Base-by-base conservation (phyloP, 2,329 filamentous ascomycete species). In the Chrysoporthe austroafricana region DNA sequence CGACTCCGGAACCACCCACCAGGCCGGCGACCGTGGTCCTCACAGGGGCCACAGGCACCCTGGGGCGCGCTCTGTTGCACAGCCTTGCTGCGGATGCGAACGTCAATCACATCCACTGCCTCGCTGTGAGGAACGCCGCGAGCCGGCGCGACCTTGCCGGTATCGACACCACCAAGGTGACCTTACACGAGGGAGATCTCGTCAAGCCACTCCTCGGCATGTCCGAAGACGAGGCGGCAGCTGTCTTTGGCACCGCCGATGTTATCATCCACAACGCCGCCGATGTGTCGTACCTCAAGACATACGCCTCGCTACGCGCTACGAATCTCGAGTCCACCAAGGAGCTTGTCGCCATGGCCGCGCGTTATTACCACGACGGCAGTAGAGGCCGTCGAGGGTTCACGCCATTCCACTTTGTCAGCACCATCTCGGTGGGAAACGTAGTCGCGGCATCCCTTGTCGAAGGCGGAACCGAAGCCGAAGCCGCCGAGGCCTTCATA, bases 201-300 rank as follows among this genome's bases (percentile, higher is more conserved):
- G 16, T 61, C 1, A 6, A 21, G 1, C 71, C 73, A 0, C 43
- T 44, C 2, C 62, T 77, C 0, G 73, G 74, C 0, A 73, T 76
- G 3, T 60, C 61, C 18, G 61, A 64, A 36, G 63, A 52, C 5
- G 50, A 66, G 2, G 70, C 67, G 13, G 16, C 7, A 3, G 1
- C 16, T 6, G 16, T 73, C 34, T 63, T 64, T 48, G 13, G 66
- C 7, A 44, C 74, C 5, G 70, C 72, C 0, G 72, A 78, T 32
- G 71, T 75, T 21, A 82, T 90, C 59, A 83, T 91, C 32, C 89
- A 87, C 73, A 79, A 77, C 63, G 85, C 81, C 8, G 82, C 83
- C 16, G 77, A 80, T 39, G 73, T 75, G 14, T 79, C 73, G 7
- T 80, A 74, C 72, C 63, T 75, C 69, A 77, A 82, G 42, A 72